These are phyloP conservation scores for Metschnikowia colocasiae DNA, from an alignment of 805 yeast species.

Conservation along the genomic window DNA sequence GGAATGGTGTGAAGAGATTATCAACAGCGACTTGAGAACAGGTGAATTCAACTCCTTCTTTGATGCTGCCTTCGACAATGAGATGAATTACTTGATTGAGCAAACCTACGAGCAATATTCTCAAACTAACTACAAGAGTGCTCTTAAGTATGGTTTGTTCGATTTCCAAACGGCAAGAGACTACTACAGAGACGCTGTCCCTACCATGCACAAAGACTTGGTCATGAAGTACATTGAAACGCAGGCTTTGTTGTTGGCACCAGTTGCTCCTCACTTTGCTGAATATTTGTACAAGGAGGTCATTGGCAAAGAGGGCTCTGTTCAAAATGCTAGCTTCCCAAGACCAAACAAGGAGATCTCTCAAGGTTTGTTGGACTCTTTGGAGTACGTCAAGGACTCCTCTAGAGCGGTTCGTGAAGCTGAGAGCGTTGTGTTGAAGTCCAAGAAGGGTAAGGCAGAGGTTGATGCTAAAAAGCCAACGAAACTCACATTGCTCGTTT, in stretches of 20 bases:
- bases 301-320: slow-evolving; percentile 59
- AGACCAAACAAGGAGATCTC: slow-evolving; percentile 65
- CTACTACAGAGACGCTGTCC: slow-evolving; percentile 81
- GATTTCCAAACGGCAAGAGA: slow-evolving; percentile 96
- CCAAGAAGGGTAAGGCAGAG: slow-evolving; percentile 79
- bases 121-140: slow-evolving; percentile 77
- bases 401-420: slow-evolving; percentile 88
- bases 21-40: slow-evolving; percentile 47
- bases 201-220: slow-evolving; percentile 77
- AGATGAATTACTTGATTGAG: slow-evolving; percentile 79
- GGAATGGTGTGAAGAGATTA: slow-evolving; percentile 89
- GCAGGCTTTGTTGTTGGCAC: slow-evolving; percentile 81
- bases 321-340: slow-evolving; percentile 80
- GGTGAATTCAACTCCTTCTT: slow-evolving; percentile 60
- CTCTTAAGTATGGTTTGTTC: slow-evolving; percentile 85
- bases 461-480: slow-evolving; percentile 74
- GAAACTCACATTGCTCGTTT: slow-evolving; percentile 65
- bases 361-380: slow-evolving; percentile 56
- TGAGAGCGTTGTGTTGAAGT: slow-evolving; percentile 77
- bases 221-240: slow-evolving; percentile 78
- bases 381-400: slow-evolving; percentile 73
- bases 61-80: slow-evolving; percentile 88
- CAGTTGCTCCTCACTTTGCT: slow-evolving; percentile 94
- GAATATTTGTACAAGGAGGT: slow-evolving; percentile 87
- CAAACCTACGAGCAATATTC: slow-evolving; percentile 69